These are phyloP conservation scores for Paecilomyces dactylethromorphus DNA, from an alignment of 2,329 filamentous ascomycete species.

Conservation along the genomic window DNA sequence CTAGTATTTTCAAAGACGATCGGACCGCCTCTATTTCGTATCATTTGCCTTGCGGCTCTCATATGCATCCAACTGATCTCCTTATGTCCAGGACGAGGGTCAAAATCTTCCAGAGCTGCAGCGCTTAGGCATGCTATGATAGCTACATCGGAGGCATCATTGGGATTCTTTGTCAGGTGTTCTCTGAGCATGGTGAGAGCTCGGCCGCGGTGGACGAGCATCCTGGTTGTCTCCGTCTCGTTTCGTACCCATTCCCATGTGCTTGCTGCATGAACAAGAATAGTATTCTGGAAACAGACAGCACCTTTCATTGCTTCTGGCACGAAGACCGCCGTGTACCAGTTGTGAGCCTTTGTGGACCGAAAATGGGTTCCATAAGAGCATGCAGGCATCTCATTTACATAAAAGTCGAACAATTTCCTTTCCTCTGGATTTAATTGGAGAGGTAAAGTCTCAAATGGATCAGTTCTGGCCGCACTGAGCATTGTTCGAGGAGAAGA, in stretches of 20 bases:
- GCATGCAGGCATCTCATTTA: conserved; percentile 32
- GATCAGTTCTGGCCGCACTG: conserved; percentile 31
- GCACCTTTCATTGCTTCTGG: conserved; percentile 35
- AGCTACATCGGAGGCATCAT: conserved; percentile 30
- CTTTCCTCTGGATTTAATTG: conserved; percentile 23
- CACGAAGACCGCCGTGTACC: conserved; percentile 33
- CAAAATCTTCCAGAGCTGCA: conserved; percentile 34
- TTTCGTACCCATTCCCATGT: conserved; percentile 31
- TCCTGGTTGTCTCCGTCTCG: conserved; percentile 20
- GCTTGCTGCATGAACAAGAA: conserved; percentile 33
- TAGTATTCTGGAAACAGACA: conserved; percentile 31
- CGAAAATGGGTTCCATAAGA: conserved; percentile 32
- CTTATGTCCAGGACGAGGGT: conserved; percentile 30
- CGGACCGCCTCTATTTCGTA: conserved; percentile 30
- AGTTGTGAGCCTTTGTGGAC: conserved; percentile 28
- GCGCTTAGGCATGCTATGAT: conserved; percentile 35
- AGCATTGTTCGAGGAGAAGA: conserved; percentile 24
- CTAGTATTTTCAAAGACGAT: conserved; percentile 28
- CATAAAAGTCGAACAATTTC: conserved; percentile 33
- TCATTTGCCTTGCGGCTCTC: conserved; percentile 32
- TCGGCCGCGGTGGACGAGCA: conserved; percentile 25
- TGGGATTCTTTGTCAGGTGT: conserved; percentile 22
- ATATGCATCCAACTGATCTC: conserved; percentile 34
- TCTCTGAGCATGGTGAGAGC: conserved; percentile 27
- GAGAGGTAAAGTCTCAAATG: conserved; percentile 30